Evolutionary conservation across 2,329 filamentous ascomycete genomes (phyloP), one percentile per base, ranked within the genome.

Genomic region (Curvularia hawaiiensis): DNA sequence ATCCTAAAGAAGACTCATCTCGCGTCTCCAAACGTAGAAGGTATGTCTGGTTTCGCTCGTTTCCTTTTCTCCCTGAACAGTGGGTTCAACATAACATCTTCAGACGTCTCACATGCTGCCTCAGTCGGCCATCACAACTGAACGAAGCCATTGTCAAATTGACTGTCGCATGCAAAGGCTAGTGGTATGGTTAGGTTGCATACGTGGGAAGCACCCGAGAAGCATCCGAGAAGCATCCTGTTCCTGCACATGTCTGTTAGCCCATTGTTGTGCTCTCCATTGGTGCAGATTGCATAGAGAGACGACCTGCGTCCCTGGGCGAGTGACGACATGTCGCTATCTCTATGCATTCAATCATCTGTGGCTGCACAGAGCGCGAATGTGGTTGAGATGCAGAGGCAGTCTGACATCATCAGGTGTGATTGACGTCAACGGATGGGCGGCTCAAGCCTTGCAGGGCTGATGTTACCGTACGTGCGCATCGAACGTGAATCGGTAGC

Each of bases 391-490:
- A 26, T 11, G 33, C 33, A n/a, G 28, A 50, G 47, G 47, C 47
- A 40, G 14, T 24, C 45, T 40, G 51, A 48, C 43, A 16, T 49
- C 43, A 16, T 49, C 18, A 26, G 31, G 33, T 28, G n/a, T 44
- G 7, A 24, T 47, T 55, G 59, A 58, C 49, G 52, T 56, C 52
- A 48, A 52, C 43, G 43, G 43, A 44, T 48, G 39, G 48, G 31
- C 43, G 51, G 59, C 33, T 47, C 35, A 45, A 51, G 54, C 51
- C 5, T 46, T 46, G 50, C 43, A 53, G 49, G 59, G 49, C 45
- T 51, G 50, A 57, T 28, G 50, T 54, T 24, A 8, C 35, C n/a
- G 35, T 38, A 8, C 35, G 14, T n/a, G 33, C 33, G 14, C 26
- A 28, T n/a, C 24, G n/a, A 38, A 26, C 22, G 48, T 14, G 50